Evolutionary conservation across 768 basidiomycete genomes (phyloP).

Genomic region (Boletus rubropictus): DNA sequence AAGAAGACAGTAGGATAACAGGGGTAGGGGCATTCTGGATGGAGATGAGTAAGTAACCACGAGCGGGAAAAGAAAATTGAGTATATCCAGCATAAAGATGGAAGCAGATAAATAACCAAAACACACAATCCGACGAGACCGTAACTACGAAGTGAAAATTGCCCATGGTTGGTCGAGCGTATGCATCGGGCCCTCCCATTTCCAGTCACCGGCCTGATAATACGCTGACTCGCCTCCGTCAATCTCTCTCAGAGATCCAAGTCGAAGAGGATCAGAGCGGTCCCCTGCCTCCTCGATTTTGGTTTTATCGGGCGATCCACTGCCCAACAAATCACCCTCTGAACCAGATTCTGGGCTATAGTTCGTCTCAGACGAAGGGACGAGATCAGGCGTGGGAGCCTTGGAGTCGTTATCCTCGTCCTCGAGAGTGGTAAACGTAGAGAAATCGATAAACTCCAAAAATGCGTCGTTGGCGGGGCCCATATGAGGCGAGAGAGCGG

Average conservation of each 20-base stretch:
- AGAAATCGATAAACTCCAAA: conserved; percentile 64
- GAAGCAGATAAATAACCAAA: conserved; percentile 37
- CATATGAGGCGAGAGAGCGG: conserved; percentile 31
- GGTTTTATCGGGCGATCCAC: conserved; percentile 42
- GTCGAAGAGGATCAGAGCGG: conserved; percentile 45
- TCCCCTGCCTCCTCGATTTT: conserved; percentile 48
- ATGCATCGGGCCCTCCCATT: conserved; percentile 68
- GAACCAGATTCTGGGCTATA: conserved; percentile 72
- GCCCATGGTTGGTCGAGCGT: conserved; percentile 68
- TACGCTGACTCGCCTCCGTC: conserved; percentile 73
- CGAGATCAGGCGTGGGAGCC: conserved; percentile 69
- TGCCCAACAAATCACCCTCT: conserved; percentile 50
- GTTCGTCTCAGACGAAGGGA: conserved; percentile 66
- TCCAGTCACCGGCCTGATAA: conserved; percentile 54
- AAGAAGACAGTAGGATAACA: conserved; percentile 38
- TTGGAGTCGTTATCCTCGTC: conserved; percentile 63
- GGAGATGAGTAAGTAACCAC: conserved; percentile 32
- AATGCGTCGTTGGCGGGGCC: conserved; percentile 33
- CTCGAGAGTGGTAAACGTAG: conserved; percentile 45
- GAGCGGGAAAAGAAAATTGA: conserved; percentile 16
- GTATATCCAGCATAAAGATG: conserved; percentile 41
- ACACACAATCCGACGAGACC: conserved; percentile 25
- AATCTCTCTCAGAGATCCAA: conserved; percentile 62
- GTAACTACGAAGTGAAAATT: conserved; percentile 42
- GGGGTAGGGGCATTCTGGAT: conserved; percentile 24